Evolutionary conservation across 2,329 filamentous ascomycete genomes (phyloP).

Genomic region (Verticillium nubilum): DNA sequence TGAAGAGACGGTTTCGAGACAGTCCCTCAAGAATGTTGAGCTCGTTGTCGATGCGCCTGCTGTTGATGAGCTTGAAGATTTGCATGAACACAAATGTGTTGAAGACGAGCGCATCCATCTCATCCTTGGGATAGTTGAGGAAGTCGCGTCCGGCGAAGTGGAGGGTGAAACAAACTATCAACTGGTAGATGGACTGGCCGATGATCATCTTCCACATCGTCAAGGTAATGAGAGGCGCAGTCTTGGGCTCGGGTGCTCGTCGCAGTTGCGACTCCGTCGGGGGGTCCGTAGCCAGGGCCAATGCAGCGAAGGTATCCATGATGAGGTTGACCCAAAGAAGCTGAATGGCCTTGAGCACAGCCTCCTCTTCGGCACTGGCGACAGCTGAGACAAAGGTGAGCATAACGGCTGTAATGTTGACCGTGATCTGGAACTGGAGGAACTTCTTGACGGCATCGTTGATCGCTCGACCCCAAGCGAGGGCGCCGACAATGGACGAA

Average conservation of each 20-base stretch:
- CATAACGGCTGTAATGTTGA: constrained; percentile 77
- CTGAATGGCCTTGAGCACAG: constrained; percentile 73
- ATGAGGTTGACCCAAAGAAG: constrained; percentile 81
- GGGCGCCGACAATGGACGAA: constrained; percentile 54
- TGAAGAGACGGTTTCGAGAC: constrained; percentile 63
- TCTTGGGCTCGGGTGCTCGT: constrained; percentile 69
- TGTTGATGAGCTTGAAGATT: constrained; percentile 73
- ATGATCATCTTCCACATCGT: constrained; percentile 92
- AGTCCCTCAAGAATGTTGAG: constrained; percentile 73
- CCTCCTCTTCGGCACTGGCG: constrained; percentile 54
- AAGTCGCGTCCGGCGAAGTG: constrained; percentile 50
- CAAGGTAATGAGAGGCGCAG: constrained; percentile 64
- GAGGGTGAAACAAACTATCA: constrained; percentile 65
- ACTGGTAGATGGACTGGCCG: constrained; percentile 72
- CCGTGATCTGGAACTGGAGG: constrained; percentile 60
- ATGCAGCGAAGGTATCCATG: constrained; percentile 77
- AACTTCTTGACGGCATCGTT: constrained; percentile 63
- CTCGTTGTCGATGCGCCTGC: constrained; percentile 67
- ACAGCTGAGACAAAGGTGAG: constrained; percentile 74
- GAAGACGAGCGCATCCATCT: constrained; percentile 64
- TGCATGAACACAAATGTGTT: constrained; percentile 86
- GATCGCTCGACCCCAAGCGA: constrained; percentile 58
- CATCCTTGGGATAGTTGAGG: constrained; percentile 41
- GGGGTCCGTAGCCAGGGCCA: constrained; percentile 72
- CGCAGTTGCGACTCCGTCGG: constrained; percentile 64